These are phyloP conservation scores for Hyaloscypha hepaticicola DNA, from an alignment of 495 filamentous ascomycete genomes.

Conservation along the genomic window DNA sequence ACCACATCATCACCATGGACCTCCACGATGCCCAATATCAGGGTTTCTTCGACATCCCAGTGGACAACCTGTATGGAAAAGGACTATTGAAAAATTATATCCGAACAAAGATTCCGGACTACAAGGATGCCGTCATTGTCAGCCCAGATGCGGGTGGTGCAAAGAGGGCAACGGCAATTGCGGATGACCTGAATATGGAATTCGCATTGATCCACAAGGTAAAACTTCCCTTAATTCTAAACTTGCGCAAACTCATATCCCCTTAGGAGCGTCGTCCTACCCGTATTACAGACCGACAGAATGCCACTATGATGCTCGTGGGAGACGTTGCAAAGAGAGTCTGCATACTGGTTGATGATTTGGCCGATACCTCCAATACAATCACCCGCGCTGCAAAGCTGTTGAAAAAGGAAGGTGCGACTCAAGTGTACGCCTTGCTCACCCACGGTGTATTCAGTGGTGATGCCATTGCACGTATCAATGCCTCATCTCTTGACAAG, in stretches of 20 bases:
- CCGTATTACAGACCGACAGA: constrained; percentile 87
- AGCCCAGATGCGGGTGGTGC: constrained; percentile 96
- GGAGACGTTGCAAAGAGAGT: constrained; percentile 80
- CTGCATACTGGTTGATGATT: constrained; percentile 89
- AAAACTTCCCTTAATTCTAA: constrained; percentile 34
- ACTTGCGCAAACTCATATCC: constrained; percentile 39
- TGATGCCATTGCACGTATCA: constrained; percentile 91
- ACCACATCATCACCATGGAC: constrained; percentile 97
- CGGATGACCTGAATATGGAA: constrained; percentile 85
- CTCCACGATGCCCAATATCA: constrained; percentile 98
- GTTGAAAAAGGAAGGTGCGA: constrained; percentile 89
- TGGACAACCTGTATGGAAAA: constrained; percentile 92
- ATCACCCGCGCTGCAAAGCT: constrained; percentile 97
- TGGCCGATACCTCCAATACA: constrained; percentile 94
- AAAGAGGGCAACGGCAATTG: constrained; percentile 95
- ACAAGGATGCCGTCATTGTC: constrained; percentile 85
- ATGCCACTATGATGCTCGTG: constrained; percentile 98
- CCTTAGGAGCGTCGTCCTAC: constrained; percentile 92
- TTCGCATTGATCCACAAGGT: constrained; percentile 99
- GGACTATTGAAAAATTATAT: constrained; percentile 90
- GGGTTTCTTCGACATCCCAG: constrained; percentile 97
- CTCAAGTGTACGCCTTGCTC: constrained; percentile 81
- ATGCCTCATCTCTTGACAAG: constrained; percentile 83
- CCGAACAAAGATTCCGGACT: constrained; percentile 80
- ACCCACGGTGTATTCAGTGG: constrained; percentile 94